These are phyloP conservation scores for Carex littledalei DNA, from an alignment of 176 grass and related monocot genomes.

Conservation along the genomic window DNA sequence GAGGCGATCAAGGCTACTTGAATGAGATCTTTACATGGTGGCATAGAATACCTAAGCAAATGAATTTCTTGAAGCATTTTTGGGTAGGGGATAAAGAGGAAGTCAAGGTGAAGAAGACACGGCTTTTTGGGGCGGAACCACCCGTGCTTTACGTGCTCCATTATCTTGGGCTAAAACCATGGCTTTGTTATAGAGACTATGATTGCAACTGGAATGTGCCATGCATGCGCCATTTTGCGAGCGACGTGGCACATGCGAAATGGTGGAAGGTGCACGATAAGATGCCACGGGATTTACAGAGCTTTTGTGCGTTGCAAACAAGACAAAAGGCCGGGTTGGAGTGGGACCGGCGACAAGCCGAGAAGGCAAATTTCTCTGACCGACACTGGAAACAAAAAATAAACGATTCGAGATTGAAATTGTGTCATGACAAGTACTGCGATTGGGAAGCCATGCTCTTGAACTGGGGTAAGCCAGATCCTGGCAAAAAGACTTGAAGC, in stretches of 20 bases:
- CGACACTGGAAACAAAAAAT: conserved; percentile 42
- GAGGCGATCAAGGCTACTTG: conserved; percentile 49
- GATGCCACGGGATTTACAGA: conserved; percentile 32
- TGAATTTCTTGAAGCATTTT: conserved; percentile 57
- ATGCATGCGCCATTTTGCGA: conserved; percentile 37
- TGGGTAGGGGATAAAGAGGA: conserved; percentile 24
- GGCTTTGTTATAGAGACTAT: conserved; percentile 65
- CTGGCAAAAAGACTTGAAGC: background rate
- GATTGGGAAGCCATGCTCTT: conserved; percentile 5
- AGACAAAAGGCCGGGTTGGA: conserved; percentile 33
- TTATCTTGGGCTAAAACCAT: conserved; percentile 68
- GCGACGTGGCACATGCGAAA: conserved; percentile 36
- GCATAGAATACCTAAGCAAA: conserved; percentile 35
- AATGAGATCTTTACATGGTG: conserved; percentile 59
- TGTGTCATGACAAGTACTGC: conserved; percentile 21
- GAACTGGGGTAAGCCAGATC: conserved; percentile 8
- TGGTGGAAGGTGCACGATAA: conserved; percentile 58
- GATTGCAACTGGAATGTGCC: conserved; percentile 69
- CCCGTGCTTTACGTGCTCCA: conserved; percentile 45
- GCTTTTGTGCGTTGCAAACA: conserved; percentile 28
- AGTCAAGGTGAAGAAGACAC: conserved; percentile 25
- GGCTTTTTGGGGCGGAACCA: conserved; percentile 14
- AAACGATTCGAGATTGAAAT: conserved; percentile 18
- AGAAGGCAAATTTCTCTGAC: conserved; percentile 22
- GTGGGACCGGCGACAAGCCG: conserved; percentile 32